Evolutionary conservation across 2,329 filamentous ascomycete species (phyloP), one percentile per base, ranked within the genome.

Genomic region (Ophiostoma sp.): DNA sequence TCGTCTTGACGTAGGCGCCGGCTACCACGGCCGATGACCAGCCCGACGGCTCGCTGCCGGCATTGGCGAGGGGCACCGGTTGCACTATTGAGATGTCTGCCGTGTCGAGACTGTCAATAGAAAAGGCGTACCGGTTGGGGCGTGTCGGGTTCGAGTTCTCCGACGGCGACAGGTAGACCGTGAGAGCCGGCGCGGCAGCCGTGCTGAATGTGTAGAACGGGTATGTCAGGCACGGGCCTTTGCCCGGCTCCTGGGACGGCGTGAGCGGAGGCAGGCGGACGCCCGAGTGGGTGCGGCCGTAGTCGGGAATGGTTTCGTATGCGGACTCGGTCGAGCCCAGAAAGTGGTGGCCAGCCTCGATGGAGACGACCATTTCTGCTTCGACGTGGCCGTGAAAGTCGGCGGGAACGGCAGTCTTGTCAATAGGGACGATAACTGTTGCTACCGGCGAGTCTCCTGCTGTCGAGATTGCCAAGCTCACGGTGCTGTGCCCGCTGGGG

Each of bases 211-310:
- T 48, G 17, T 48, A 20, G 41, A 48, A 48, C 17, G 41, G 15
- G 17, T 20, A 48, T 6, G 15, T 54, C n/a, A 27, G n/a, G 1
- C 27, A 10, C 3, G 52, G 52, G 7, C n/a, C 20, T 67, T 70
- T 71, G 62, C 35, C 69, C 5, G 73, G 73, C 11, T 68, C 62
- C 39, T 75, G 74, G 1, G 74, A 73, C 33, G 73, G 71, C 5
- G 75, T 75, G 31, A 72, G 73, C 60, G 76, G 73, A 76, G 20
- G 75, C n/a, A 90, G 79, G 0, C 85, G 85, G 3, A 90, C 83
- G 23, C 86, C 87, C 0, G 83, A 84, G 0, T 84, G 77, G 0
- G 85, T 89, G 54, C 87, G 85, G 41, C 87, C 87, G 74, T 87
- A 85, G 71, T 82, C 80, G 10, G 81, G 79, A 67, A 89, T 81